phyloP scores from a whole-genome alignment of 2,329 filamentous ascomycete genomes.

The Ophiostoma ips region DNA sequence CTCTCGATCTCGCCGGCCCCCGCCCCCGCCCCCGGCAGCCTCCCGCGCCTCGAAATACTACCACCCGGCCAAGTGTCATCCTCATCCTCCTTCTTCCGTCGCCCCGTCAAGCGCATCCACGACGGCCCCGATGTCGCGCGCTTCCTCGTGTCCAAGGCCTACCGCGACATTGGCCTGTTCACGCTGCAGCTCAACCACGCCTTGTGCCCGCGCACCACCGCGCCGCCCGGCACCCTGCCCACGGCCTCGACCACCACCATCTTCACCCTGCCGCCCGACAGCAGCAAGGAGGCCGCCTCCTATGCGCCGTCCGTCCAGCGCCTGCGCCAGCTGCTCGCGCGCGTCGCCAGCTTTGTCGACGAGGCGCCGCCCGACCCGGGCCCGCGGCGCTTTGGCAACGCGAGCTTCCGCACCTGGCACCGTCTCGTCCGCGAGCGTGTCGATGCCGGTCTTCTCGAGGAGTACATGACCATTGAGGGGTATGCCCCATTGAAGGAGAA shows the following conservation, averaged over 20 bases:
- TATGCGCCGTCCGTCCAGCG: constrained; percentile 43
- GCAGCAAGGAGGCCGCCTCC: constrained; percentile 13
- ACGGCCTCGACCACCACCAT: constrained; percentile 26
- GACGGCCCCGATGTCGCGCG: constrained; percentile 66
- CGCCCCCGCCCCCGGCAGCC: not conserved
- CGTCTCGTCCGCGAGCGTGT: constrained; percentile 49
- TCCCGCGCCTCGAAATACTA: not conserved
- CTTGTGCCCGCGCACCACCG: constrained; percentile 55
- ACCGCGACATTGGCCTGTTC: constrained; percentile 76
- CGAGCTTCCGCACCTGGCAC: constrained; percentile 79
- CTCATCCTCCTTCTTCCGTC: constrained; percentile 36
- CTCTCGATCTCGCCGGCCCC: not conserved
- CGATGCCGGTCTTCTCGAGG: constrained; percentile 37
- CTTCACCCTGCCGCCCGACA: constrained; percentile 28
- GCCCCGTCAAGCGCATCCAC: constrained; percentile 68
- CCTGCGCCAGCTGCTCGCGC: constrained; percentile 52
- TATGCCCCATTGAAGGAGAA: too few species aligned
- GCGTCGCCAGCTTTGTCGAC: constrained; percentile 52
- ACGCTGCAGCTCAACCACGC: constrained; percentile 80
- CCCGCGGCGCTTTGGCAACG: constrained; percentile 81
- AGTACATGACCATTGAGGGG: constrained; percentile 33
- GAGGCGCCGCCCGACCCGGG: constrained; percentile 74
- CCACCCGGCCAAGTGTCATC: not conserved
- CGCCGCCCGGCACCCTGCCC: constrained; percentile 18
- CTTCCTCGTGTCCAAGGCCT: constrained; percentile 71